phyloP scores from a whole-genome alignment of 306 rosid species.

The Heteromeles arbutifolia region DNA sequence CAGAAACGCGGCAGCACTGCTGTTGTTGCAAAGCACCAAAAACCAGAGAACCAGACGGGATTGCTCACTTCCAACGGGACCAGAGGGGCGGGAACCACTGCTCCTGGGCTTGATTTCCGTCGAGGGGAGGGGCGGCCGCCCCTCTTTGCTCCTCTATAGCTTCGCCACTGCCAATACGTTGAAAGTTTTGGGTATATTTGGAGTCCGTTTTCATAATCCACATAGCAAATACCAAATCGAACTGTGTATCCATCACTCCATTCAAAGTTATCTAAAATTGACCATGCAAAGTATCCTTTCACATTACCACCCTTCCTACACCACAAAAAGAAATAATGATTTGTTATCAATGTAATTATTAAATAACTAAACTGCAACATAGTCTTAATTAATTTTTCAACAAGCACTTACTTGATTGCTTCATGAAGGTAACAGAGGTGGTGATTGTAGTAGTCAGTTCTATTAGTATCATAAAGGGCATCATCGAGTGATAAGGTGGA shows the following conservation, averaged over 20 bases:
- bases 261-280: conserved; percentile 22
- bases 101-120: no score
- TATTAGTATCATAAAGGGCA: conserved; percentile 25
- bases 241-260: conserved; percentile 31
- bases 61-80: no score
- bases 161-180: background rate
- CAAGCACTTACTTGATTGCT: conserved; percentile 39
- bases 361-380: background rate
- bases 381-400: background rate
- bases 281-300: conserved; percentile 46
- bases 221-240: conserved; percentile 29
- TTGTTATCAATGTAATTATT: no score
- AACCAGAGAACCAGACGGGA: no score
- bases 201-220: conserved; percentile 24
- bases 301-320: background rate
- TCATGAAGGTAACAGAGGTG: conserved; percentile 30
- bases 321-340: background rate
- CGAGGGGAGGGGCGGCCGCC: no score
- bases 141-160: no score
- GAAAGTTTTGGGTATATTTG: conserved; percentile 30
- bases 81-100: no score
- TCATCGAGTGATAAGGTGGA: conserved; percentile 30
- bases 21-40: no score
- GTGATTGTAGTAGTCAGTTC: conserved; percentile 36
- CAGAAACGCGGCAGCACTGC: no score